Evolutionary conservation across 805 yeast genomes (phyloP), one percentile per base, ranked within the genome.

Genomic region (Wickerhamomyces hampshirensis): DNA sequence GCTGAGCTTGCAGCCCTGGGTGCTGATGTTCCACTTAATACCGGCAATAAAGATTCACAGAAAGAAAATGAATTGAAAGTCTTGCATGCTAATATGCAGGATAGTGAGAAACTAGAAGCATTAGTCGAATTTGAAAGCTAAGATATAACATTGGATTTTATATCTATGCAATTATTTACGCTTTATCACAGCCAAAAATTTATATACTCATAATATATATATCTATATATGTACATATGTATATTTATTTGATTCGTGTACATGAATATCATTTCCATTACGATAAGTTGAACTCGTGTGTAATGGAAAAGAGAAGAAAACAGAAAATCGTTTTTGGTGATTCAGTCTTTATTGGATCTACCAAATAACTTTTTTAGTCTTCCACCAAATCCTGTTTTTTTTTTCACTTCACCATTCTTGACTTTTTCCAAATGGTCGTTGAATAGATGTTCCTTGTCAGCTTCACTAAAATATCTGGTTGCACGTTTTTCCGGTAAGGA

Each of bases 1-100:
- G 67, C 74, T 4, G 80, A 72, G 38, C 67, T 71, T 3, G 70
- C 66, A 24, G 71, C 54, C 0, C 47, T 66, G 26, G 51, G 47
- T 4, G 66, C 63, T 5, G 68, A 60, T 35, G 50, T 53, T 26
- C 58, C 59, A 31, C 19, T 44, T 33, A 38, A 37, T 26, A 30
- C 40, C 33, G 19, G 30, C 6, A 32, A 42, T 15, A 35, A 35
- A 18, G 30, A 30, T 11, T 26, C 33, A 1, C 45, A 40, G 38
- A 44, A 47, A 24, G 44, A 35, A 24, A 49, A 46, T 21, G 59
- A 59, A 15, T 49, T 50, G 41, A 52, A 37, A 32, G 50, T 52
- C n/a, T 49, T 62, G 27, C 66, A 62, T 40, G 55, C 56, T 10
- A 34, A 36, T 31, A 42, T 42, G 30, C 42, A 33, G 11, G 24